A percentile compares a stretch with the other conserved stretches of the same genome.
Conservation (phyloP, 805 yeast species). For the Candida namnaoensis region DNA sequence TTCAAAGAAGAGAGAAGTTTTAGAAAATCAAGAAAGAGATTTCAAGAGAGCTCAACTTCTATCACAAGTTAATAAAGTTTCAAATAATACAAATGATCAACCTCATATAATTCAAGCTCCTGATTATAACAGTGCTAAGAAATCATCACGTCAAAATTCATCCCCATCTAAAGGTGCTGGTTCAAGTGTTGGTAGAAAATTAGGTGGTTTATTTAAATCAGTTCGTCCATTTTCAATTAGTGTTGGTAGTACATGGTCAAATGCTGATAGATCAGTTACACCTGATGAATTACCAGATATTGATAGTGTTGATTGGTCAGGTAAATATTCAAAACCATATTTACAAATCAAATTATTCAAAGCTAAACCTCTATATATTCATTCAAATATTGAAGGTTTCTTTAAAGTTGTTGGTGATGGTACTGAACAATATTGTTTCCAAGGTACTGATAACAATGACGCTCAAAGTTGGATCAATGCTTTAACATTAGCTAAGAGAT, state of each 20-base stretch:
- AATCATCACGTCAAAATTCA: constrained; percentile 7
- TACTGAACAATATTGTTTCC: constrained; percentile 54
- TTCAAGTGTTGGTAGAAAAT: constrained; percentile 27
- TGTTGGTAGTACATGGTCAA: constrained; percentile 27
- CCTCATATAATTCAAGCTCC: constrained; percentile 8
- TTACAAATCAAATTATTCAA: constrained; percentile 35
- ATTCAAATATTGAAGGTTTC: constrained; percentile 28
- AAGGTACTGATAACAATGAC: constrained; percentile 53
- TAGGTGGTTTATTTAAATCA: constrained; percentile 50
- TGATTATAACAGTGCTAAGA: constrained; percentile 9
- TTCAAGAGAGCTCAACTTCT: constrained; percentile 20
- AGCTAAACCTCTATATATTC: constrained; percentile 26
- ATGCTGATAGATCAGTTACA: constrained; percentile 36
- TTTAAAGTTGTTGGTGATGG: constrained; percentile 35
- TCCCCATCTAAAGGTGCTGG: constrained; percentile 15
- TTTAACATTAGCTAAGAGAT: constrained; percentile 29
- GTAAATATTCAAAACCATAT: constrained; percentile 37
- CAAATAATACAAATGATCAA: background rate
- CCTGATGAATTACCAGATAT: constrained; percentile 54
- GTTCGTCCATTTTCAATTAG: constrained; percentile 55
- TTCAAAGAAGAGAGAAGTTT: constrained; percentile 29
- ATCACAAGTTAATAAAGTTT: constrained; percentile 13
- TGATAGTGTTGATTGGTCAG: constrained; percentile 27
- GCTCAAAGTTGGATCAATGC: constrained; percentile 66
- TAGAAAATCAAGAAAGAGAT: constrained; percentile 28